Conservation (phyloP, 306 rosid species). For the Cicer cuneatum region DNA sequence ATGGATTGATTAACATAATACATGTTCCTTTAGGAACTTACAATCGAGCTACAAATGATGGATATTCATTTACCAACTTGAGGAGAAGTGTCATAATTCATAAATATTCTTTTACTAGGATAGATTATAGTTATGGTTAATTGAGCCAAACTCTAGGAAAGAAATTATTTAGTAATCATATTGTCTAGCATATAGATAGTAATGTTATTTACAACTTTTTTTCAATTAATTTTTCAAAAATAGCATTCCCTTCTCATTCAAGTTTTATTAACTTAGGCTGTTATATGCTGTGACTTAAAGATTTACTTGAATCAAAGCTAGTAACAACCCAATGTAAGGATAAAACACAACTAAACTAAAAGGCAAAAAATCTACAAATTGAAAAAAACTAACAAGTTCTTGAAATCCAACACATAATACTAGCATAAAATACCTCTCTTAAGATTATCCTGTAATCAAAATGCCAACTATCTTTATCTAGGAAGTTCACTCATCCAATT, state of each 20-base stretch:
- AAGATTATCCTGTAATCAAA: neutral
- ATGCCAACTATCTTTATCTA: neutral
- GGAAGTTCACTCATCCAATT: neutral
- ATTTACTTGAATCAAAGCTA: neutral
- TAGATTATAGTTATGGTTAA: neutral
- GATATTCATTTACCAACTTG: neutral
- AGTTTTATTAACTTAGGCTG: neutral
- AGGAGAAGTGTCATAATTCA: neutral
- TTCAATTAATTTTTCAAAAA: neutral
- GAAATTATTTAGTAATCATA: neutral
- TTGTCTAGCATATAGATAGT: neutral
- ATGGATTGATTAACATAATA: neutral
- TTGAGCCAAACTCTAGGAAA: neutral
- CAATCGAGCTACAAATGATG: neutral
- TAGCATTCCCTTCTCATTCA: neutral
- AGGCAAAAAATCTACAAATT: constrained; percentile 1
- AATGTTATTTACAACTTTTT: neutral
- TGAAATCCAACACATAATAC: neutral
- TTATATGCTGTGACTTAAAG: neutral
- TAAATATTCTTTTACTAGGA: neutral
- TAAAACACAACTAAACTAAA: neutral
- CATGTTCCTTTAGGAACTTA: neutral
- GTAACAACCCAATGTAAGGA: neutral
- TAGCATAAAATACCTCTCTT: neutral
- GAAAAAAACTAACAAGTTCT: neutral